These are phyloP conservation scores for Wickerhamiella kazuoi DNA, from an alignment of 805 yeast genomes.

Conservation along the genomic window DNA sequence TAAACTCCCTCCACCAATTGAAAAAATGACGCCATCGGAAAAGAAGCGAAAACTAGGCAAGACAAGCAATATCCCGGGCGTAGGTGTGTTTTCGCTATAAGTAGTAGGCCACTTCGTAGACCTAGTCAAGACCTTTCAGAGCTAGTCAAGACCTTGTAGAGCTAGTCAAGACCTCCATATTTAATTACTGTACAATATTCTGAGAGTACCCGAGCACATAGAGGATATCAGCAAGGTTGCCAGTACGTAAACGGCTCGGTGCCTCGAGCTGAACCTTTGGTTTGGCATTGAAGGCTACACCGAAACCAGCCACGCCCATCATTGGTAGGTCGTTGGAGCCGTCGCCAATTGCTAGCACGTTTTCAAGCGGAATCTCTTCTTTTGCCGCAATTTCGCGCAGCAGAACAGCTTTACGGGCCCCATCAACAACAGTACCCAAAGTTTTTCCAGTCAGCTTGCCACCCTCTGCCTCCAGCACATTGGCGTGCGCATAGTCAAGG, in stretches of 20 bases:
- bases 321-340: conserved; percentile 92
- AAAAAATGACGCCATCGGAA: neutral
- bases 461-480: conserved; percentile 32
- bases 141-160: too few species aligned
- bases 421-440: conserved; percentile 70
- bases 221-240: conserved; percentile 54
- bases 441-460: conserved; percentile 55
- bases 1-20: too few species aligned
- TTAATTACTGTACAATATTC: neutral
- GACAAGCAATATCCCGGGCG: neutral
- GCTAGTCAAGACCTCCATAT: too few species aligned
- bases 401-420: conserved; percentile 60
- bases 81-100: neutral
- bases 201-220: conserved; percentile 50
- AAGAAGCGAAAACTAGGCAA: neutral
- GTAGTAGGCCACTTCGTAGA: too few species aligned
- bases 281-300: conserved; percentile 95
- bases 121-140: too few species aligned
- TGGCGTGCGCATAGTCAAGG: conserved; percentile 82
- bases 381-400: conserved; percentile 29
- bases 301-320: conserved; percentile 86
- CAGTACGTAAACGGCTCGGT: conserved; percentile 62
- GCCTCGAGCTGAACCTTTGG: conserved; percentile 77
- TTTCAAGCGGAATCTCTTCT: conserved; percentile 17
- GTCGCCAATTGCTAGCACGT: conserved; percentile 79